phyloP scores from a whole-genome alignment of 495 filamentous ascomycete genomes.

The Tuber umbilicatum region DNA sequence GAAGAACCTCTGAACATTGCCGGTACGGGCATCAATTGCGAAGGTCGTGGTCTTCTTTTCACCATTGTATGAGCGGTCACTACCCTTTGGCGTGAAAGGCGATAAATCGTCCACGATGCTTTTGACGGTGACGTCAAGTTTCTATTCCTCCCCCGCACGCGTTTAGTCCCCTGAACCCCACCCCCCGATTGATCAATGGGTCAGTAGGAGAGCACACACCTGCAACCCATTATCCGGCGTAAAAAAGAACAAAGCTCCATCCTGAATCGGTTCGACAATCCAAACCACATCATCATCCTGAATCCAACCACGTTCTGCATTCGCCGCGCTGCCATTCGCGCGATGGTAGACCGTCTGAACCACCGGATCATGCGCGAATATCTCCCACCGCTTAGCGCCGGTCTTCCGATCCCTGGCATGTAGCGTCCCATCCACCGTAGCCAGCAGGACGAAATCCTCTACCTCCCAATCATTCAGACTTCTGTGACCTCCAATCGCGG shows the following conservation, averaged over 20 bases:
- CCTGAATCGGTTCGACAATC: slow-evolving; percentile 88
- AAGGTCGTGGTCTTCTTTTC: slow-evolving; percentile 84
- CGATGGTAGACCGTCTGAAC: slow-evolving; percentile 83
- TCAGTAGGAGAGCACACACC: slow-evolving; percentile 31
- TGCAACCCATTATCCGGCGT: slow-evolving; percentile 49
- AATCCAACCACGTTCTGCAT: slow-evolving; percentile 47
- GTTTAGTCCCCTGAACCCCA: not conserved
- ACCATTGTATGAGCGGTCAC: slow-evolving; percentile 70
- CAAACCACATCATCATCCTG: slow-evolving; percentile 80
- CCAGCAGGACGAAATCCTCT: slow-evolving; percentile 98
- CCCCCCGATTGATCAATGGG: not conserved
- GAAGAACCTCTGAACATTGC: slow-evolving; percentile 62
- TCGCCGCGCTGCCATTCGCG: slow-evolving; percentile 55
- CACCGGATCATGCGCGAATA: slow-evolving; percentile 75
- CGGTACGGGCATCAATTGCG: slow-evolving; percentile 77
- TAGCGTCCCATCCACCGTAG: slow-evolving; percentile 96
- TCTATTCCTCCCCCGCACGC: slow-evolving; percentile 43
- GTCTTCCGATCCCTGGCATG: slow-evolving; percentile 86
- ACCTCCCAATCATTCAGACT: slow-evolving; percentile 92
- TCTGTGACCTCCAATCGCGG: not conserved
- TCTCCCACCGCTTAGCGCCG: slow-evolving; percentile 73
- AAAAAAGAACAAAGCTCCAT: slow-evolving; percentile 86
- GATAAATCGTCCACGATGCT: slow-evolving; percentile 57
- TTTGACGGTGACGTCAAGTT: slow-evolving; percentile 62
- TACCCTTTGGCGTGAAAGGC: slow-evolving; percentile 44